phyloP scores from a whole-genome alignment of 2,329 filamentous ascomycete species.

The Penicillium palitans region DNA sequence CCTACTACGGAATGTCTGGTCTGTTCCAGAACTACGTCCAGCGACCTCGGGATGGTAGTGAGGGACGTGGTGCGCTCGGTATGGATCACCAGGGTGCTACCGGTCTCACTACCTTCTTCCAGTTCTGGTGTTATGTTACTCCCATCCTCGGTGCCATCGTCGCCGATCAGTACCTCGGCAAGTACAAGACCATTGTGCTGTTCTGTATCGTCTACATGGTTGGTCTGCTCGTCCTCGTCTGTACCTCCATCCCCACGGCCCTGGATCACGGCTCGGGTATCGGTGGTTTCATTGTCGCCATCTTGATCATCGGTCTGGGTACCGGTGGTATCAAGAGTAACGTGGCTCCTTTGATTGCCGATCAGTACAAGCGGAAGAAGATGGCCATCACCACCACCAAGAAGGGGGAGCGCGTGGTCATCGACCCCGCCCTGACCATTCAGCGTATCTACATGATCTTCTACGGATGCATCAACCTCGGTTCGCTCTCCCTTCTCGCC shows the following conservation, averaged over 20 bases:
- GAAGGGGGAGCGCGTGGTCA: conserved; percentile 59
- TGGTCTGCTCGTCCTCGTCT: conserved; percentile 56
- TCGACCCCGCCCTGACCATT: conserved; percentile 66
- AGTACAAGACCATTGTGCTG: conserved; percentile 60
- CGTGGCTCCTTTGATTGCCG: conserved; percentile 60
- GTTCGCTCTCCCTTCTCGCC: conserved; percentile 66
- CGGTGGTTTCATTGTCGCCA: conserved; percentile 56
- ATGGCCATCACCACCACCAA: conserved; percentile 49
- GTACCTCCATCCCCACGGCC: conserved; percentile 55
- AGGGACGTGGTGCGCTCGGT: conserved; percentile 45
- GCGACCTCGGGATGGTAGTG: conserved; percentile 40
- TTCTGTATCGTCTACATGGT: conserved; percentile 61
- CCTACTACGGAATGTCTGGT: conserved; percentile 57
- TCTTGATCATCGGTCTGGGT: conserved; percentile 65
- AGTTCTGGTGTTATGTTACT: conserved; percentile 59
- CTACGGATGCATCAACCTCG: conserved; percentile 72
- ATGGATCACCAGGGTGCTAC: conserved; percentile 50
- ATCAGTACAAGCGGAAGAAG: conserved; percentile 63
- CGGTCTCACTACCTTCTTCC: conserved; percentile 54
- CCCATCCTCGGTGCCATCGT: conserved; percentile 60
- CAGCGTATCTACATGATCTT: conserved; percentile 73
- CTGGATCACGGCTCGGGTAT: conserved; percentile 53
- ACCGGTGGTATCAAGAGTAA: conserved; percentile 72
- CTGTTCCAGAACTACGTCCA: conserved; percentile 60
- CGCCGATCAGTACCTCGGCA: conserved; percentile 61